phyloP scores from a whole-genome alignment of 2,329 filamentous ascomycete species.

The Alternaria angustiovoidea region DNA sequence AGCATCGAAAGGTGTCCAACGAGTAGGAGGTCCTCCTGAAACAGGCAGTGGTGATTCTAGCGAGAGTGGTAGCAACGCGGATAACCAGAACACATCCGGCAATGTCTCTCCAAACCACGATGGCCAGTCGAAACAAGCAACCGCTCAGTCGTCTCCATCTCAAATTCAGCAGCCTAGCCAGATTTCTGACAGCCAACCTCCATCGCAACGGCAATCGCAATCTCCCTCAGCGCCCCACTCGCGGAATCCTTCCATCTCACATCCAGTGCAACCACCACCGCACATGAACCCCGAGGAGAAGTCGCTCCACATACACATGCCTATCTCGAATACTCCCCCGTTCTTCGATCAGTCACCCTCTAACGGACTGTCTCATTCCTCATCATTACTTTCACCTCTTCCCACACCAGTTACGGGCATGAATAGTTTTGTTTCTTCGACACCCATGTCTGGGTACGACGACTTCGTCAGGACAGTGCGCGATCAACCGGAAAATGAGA shows the following conservation, averaged over 20 bases:
- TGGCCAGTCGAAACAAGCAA: constrained; percentile 32
- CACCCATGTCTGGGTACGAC: constrained; percentile 57
- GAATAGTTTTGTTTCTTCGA: constrained; percentile 54
- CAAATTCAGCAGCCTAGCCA: constrained; percentile 27
- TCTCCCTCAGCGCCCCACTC: constrained; percentile 43
- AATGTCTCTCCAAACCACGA: constrained; percentile 47
- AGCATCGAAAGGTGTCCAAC: constrained; percentile 54
- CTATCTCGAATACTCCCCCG: constrained; percentile 45
- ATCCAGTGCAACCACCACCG: constrained; percentile 39
- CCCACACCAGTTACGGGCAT: constrained; percentile 49
- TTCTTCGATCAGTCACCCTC: constrained; percentile 54
- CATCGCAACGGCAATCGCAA: constrained; percentile 43
- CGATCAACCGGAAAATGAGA: constrained; percentile 54
- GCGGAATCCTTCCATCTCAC: constrained; percentile 43
- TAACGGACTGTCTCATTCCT: constrained; percentile 40
- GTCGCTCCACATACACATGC: constrained; percentile 31
- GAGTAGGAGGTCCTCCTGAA: constrained; percentile 35
- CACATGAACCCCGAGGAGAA: constrained; percentile 48
- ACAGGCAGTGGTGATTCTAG: constrained; percentile 44
- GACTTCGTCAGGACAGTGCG: constrained; percentile 53
- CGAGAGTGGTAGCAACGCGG: constrained; percentile 43
- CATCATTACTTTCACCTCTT: constrained; percentile 49
- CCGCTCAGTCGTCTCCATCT: constrained; percentile 31
- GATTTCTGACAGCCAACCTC: constrained; percentile 23
- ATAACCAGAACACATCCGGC: constrained; percentile 42